phyloP scores from a whole-genome alignment of 768 basidiomycete genomes.

The Tephrocybe rancida region DNA sequence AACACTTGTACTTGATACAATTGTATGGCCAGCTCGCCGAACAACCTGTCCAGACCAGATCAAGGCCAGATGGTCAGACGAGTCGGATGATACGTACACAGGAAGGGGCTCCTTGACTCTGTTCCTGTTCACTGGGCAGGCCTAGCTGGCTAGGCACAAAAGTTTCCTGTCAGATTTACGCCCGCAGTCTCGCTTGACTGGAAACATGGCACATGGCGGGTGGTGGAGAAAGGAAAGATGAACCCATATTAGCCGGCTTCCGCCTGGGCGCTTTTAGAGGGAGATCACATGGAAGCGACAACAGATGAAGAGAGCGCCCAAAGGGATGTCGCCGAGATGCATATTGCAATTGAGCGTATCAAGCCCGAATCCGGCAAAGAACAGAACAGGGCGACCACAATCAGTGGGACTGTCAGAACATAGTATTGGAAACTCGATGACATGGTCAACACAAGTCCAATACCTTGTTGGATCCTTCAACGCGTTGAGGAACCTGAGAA shows the following conservation, averaged over 20 bases:
- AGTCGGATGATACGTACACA: too few relatives aligned
- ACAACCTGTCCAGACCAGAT: too few relatives aligned
- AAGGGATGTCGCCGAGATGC: background rate
- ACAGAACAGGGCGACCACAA: too few relatives aligned
- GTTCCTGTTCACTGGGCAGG: background rate
- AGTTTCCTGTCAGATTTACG: constrained; percentile 3
- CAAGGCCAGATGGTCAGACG: too few relatives aligned
- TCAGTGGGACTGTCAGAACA: too few relatives aligned
- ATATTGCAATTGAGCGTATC: background rate
- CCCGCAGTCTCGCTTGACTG: constrained; percentile 1
- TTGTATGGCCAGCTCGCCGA: too few relatives aligned
- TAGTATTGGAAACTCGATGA: too few relatives aligned
- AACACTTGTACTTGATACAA: too few relatives aligned
- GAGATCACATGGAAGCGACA: constrained; percentile 6
- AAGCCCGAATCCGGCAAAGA: background rate
- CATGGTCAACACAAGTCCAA: too few relatives aligned
- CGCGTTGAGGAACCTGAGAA: too few relatives aligned
- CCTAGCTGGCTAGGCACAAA: background rate
- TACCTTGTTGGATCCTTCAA: too few relatives aligned
- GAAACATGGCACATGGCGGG: background rate
- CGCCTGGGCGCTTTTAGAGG: background rate
- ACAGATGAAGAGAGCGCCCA: background rate
- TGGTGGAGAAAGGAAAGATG: background rate
- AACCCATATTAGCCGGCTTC: background rate
- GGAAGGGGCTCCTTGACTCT: background rate